Percentiles rank a stretch among this genome's conserved stretches.
Conservation (phyloP, 169 alveolate species). For the Plasmodium sp. region DNA sequence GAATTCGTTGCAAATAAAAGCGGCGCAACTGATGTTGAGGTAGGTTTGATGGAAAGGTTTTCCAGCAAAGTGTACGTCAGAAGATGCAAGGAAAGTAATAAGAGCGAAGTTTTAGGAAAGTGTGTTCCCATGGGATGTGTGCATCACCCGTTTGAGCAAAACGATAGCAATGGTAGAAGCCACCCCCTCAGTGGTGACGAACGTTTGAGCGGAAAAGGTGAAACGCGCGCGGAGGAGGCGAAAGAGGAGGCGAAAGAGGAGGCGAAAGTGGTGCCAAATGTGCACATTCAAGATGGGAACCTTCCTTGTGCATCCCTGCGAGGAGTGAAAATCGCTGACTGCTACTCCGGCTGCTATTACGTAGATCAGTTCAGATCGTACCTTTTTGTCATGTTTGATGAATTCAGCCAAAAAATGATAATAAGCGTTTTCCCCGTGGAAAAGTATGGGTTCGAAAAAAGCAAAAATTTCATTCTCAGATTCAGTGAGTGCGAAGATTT, state of each 20-base stretch:
- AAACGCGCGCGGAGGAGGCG: background rate
- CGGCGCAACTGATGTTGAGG: background rate
- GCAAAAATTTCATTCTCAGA: background rate
- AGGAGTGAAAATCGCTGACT: background rate
- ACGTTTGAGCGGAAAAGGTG: background rate
- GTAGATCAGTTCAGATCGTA: conserved; percentile 25
- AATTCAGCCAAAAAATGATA: conserved; percentile 6
- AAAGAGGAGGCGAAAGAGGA: background rate
- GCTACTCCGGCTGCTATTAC: conserved; percentile 27
- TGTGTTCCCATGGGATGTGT: background rate
- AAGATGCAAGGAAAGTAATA: background rate
- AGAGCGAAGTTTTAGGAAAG: background rate
- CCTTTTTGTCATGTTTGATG: conserved; percentile 33
- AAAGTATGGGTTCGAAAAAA: conserved; percentile 16
- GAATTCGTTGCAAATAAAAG: background rate
- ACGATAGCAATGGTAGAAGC: background rate
- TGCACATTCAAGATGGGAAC: background rate
- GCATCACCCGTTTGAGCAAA: background rate
- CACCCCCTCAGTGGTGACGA: background rate
- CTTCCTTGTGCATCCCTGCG: no score
- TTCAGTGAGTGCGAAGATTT: conserved; percentile 45
- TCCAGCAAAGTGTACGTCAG: background rate
- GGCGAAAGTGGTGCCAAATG: background rate
- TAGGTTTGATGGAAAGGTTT: background rate
- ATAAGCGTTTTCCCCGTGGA: conserved; percentile 25